Evolutionary conservation across 306 rosid genomes (phyloP), one percentile per base, ranked within the genome.

Genomic region (Cyclanthera cordifolia): DNA sequence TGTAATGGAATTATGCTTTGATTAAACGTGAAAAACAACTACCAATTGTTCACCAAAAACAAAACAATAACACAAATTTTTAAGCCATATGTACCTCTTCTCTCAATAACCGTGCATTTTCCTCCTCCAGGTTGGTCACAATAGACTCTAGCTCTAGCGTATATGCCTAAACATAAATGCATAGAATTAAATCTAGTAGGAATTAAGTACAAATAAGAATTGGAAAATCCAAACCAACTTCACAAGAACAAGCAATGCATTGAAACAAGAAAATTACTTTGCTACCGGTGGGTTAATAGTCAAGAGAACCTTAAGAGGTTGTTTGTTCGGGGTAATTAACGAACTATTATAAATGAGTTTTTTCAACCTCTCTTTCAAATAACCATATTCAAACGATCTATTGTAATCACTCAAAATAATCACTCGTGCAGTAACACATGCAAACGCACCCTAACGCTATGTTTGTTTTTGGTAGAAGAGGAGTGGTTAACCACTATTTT

Each of bases 101-200:
- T 46, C 57, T 79, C 48, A 81, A 2, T 11, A 93, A 74, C 17
- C 56, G 67, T 13, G 84, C 84, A 70, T 89, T 84, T 82, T 93
- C 98, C 73, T 73, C 82, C 83, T 86, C 94, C 69, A 93, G 76
- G 50, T 84, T 85, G 21, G 84, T 73, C 72, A 93, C 93, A 43
- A 81, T 54, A 73, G 78, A 30, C 81, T 93, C 96, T 14, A 93
- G 94, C 87, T 87, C 96, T 60, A 74, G 58, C 3, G 90, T 84
- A 83, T 89, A 87, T 73, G 98, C 98, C 98, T 92, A 71, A 30
- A 65, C 37, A 49, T 39, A 46, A 64, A 64, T 23, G 43, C 55
- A 24, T 14, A 3, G 2, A 46, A 32, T 67, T 25, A 46, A 46
- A 16, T 9, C 27, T 46, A 13, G 54, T 20, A 17, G 67, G 27